Conservation (phyloP, 2,329 filamentous ascomycete genomes). For the Ophiostoma piceae region DNA sequence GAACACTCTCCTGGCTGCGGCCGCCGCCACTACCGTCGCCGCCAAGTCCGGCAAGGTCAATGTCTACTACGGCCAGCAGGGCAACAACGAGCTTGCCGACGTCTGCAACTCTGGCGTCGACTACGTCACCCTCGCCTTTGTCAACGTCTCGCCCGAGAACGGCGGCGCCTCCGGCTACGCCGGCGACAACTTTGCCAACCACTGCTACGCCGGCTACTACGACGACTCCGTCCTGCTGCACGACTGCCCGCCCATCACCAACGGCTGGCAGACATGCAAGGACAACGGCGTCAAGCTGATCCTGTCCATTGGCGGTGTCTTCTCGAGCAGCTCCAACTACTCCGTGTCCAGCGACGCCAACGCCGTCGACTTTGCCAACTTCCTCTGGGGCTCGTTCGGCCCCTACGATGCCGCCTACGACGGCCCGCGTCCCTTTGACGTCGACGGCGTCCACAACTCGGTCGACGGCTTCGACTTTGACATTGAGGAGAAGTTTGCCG, state of each 20-base stretch:
- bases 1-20: constrained; percentile 30
- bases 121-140: constrained; percentile 39
- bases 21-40: constrained; percentile 29
- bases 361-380: constrained; percentile 36
- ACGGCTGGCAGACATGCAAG: constrained; percentile 47
- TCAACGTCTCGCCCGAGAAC: constrained; percentile 39
- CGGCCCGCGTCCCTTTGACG: constrained; percentile 42
- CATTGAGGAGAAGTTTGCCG: constrained; percentile 37
- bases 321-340: constrained; percentile 33
- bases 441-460: constrained; percentile 33
- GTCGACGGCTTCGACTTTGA: constrained; percentile 52
- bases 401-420: constrained; percentile 32
- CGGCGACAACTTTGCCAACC: constrained; percentile 38
- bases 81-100: constrained; percentile 28
- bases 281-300: constrained; percentile 56
- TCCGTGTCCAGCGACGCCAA: constrained; percentile 32
- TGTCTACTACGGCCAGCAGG: constrained; percentile 35
- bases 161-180: constrained; percentile 34
- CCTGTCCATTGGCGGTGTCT: constrained; percentile 57
- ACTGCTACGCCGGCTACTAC: constrained; percentile 36
- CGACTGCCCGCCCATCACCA: constrained; percentile 34
- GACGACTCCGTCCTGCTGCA: constrained; percentile 33
- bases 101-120: constrained; percentile 38
- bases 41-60: constrained; percentile 30
- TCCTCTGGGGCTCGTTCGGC: constrained; percentile 38